Conservation (phyloP, 805 yeast species). For the Geotrichum ghanense region DNA sequence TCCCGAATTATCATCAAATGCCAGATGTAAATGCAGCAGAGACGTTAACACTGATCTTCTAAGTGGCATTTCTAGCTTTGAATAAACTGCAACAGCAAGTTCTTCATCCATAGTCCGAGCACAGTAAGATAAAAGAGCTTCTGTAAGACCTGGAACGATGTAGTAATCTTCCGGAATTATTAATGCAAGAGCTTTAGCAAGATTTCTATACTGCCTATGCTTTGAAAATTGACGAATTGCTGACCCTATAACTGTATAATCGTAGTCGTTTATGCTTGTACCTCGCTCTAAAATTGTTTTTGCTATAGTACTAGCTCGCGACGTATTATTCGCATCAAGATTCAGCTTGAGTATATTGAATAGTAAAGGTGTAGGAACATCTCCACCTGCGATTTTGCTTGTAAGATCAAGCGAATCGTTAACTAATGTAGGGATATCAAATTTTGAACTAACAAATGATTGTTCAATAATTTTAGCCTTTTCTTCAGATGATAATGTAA, state of each 20-base stretch:
- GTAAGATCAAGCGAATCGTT: constrained; percentile 8
- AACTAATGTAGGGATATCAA: constrained; percentile 7
- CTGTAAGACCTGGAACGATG: constrained; percentile 12
- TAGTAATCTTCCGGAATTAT: constrained; percentile 10
- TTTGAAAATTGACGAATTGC: constrained; percentile 12
- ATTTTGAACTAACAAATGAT: constrained; percentile 5
- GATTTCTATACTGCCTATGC: constrained; percentile 5
- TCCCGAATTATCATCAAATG: constrained; percentile 13
- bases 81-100: constrained; percentile 11
- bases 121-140: constrained; percentile 14
- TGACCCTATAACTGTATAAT: constrained; percentile 8
- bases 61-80: constrained; percentile 9
- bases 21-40: constrained; percentile 12
- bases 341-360: constrained; percentile 8
- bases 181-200: constrained; percentile 7
- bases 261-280: not conserved
- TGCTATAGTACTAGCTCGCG: constrained; percentile 7
- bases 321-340: constrained; percentile 5
- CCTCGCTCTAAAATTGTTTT: constrained; percentile 1
- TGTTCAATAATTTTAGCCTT: constrained; percentile 7
- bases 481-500: constrained; percentile 3
- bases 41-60: constrained; percentile 10
- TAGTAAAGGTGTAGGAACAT: constrained; percentile 5
- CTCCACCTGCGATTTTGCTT: constrained; percentile 6
- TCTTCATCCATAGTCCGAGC: constrained; percentile 9